Evolutionary conservation across 1,284 basidiomycete species (phyloP).

Genomic region (Ustilago xerochloae): DNA sequence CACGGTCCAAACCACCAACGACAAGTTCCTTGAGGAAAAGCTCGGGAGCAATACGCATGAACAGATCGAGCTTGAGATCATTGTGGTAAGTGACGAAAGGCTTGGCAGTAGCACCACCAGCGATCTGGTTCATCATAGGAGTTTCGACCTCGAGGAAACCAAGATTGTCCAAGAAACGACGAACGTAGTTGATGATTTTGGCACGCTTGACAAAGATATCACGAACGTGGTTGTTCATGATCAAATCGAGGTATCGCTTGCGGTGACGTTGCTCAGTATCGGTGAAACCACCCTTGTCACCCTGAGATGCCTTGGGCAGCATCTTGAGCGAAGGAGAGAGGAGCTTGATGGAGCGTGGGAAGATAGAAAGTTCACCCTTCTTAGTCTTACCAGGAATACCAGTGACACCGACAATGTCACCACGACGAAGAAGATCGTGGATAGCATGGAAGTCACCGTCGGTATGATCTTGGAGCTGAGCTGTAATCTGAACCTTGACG

Average conservation of each 20-base stretch:
- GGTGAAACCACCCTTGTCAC: slow-evolving; percentile 73
- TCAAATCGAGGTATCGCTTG: slow-evolving; percentile 98
- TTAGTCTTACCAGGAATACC: slow-evolving; percentile 92
- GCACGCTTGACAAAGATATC: slow-evolving; percentile 88
- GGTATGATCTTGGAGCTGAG: slow-evolving; percentile 79
- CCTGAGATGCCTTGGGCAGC: slow-evolving; percentile 72
- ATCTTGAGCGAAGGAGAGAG: slow-evolving; percentile 97
- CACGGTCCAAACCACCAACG: slow-evolving; percentile 95
- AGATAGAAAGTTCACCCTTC: slow-evolving; percentile 94
- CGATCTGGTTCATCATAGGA: slow-evolving; percentile 96
- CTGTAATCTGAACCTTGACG: slow-evolving; percentile 93
- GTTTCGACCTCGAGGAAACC: slow-evolving; percentile 99
- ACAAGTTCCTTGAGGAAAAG: slow-evolving; percentile 97
- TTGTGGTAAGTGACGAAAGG: slow-evolving; percentile 99
- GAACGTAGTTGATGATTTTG: slow-evolving; percentile 72
- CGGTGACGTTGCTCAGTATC: slow-evolving; percentile 97
- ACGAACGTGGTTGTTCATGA: slow-evolving; percentile 90
- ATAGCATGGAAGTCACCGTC: slow-evolving; percentile 75
- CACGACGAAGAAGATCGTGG: slow-evolving; percentile 90
- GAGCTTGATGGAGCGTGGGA: slow-evolving; percentile 82
- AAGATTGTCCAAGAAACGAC: slow-evolving; percentile 87
- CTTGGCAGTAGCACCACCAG: slow-evolving; percentile 97
- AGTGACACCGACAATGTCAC: slow-evolving; percentile 93
- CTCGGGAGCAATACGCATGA: slow-evolving; percentile 96
- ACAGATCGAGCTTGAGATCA: slow-evolving; percentile 96